Conservation (phyloP, 202 grass and related monocot genomes). For the Thinopyrum obtusiflorum region DNA sequence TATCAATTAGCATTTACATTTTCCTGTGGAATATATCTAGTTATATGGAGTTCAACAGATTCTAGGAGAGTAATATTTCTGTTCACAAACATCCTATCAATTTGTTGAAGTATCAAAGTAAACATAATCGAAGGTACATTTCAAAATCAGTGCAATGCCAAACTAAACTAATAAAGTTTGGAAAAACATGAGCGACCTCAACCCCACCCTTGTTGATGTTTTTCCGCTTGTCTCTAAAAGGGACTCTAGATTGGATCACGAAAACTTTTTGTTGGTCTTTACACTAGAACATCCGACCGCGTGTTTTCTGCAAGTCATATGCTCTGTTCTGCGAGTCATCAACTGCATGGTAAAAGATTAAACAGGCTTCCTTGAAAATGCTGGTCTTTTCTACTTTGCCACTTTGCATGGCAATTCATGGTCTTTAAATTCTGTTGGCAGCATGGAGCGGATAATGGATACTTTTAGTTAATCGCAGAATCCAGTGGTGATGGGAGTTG, state of each 20-base stretch:
- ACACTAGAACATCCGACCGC: background rate
- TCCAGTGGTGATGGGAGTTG: constrained; percentile 72
- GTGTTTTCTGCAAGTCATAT: constrained; percentile 56
- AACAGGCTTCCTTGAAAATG: constrained; percentile 76
- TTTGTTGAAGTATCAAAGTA: background rate
- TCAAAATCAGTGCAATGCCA: background rate
- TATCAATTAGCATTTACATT: background rate
- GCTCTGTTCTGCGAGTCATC: constrained; percentile 74
- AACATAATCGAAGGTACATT: background rate
- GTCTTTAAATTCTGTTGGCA: constrained; percentile 24
- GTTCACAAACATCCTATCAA: too few relatives aligned
- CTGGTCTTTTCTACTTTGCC: constrained; percentile 48
- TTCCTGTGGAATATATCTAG: too few relatives aligned
- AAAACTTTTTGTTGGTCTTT: background rate
- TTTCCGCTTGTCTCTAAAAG: background rate
- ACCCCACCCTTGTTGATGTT: background rate
- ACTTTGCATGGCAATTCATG: constrained; percentile 28
- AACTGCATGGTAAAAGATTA: constrained; percentile 91
- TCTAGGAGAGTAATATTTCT: too few relatives aligned
- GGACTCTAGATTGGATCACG: background rate
- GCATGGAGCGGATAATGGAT: constrained; percentile 14
- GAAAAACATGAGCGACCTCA: background rate
- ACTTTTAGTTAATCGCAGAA: constrained; percentile 50
- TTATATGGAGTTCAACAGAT: too few relatives aligned
- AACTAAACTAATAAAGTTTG: background rate